Evolutionary conservation across 805 yeast genomes (phyloP), one percentile per base, ranked within the genome.

Genomic region (Candida sanyiensis): DNA sequence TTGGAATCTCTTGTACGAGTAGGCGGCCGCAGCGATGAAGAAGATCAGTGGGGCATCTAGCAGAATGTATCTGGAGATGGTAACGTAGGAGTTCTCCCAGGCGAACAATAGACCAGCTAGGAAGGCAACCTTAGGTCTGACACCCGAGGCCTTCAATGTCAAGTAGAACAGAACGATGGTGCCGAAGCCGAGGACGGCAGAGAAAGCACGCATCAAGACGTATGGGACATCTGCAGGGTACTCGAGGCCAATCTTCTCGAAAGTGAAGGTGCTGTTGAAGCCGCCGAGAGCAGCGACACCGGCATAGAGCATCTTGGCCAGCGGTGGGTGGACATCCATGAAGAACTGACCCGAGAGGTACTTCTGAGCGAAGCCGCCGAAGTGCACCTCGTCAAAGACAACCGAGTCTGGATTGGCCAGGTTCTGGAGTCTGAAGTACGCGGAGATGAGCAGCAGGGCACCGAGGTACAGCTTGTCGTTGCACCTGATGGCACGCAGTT

Each of bases 321-420:
- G 67, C 5, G 95, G 95, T 7, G 95, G 94, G 55, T 83, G 84
- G 31, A 77, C 81, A 57, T 80, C 89, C 73, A 82, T 70, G 60
- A 82, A 83, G 54, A 68, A 82, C 13, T 61, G 60, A 15, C 86
- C 84, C 38, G 64, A 60, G 38, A 79, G 70, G 64, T 88, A 93
- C 61, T 84, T 79, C 42, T 81, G 72, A 23, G 96, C 95, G 64
- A 90, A 93, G n/a, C 94, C 94, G 40, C 98, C 98, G 54, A 93
- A 93, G 62, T 85, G 95, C 28, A 84, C 93, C 61, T 90, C 98
- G 60, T 88, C 96, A 49, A 85, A 85, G 10, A 90, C 95, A 26
- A 88, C 94, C 21, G 89, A 77, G 51, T 77, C 63, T 28, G 99
- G 99, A 45, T 64, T 56, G 20, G 72, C 65, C 42, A 93, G 66